Conservation (phyloP, 2,329 filamentous ascomycete species). For the Paraphaeosphaeria sporulosa region DNA sequence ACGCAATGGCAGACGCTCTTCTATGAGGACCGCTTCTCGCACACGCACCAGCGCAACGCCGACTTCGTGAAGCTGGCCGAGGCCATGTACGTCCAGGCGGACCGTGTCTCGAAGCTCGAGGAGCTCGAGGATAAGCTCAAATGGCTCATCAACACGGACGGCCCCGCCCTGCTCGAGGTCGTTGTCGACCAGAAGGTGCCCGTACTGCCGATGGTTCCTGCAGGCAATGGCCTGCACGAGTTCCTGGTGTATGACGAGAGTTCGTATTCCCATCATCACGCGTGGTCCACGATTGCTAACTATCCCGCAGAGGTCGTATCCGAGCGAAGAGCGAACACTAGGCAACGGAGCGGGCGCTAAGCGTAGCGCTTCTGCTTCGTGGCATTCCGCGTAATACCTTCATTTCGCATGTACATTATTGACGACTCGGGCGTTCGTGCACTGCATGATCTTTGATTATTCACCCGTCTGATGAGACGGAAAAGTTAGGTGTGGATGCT, state of each 20-base stretch:
- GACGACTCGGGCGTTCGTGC: background rate
- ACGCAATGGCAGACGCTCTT: conserved; percentile 99
- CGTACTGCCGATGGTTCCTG: conserved; percentile 97
- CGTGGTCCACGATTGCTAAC: background rate
- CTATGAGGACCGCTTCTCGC: conserved; percentile 90
- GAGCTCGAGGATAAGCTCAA: conserved; percentile 80
- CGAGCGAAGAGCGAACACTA: conserved; percentile 7
- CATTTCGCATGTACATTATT: conserved; percentile 2
- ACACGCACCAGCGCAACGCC: conserved; percentile 95
- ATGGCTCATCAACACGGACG: conserved; percentile 85
- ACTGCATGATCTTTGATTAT: background rate
- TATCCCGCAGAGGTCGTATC: background rate
- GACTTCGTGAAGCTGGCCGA: conserved; percentile 93
- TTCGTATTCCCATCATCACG: conserved; percentile 52
- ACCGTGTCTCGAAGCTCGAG: conserved; percentile 74
- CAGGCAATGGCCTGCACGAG: conserved; percentile 85
- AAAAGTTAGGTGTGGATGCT: background rate
- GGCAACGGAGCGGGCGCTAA: conserved; percentile 8
- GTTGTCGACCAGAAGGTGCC: conserved; percentile 89
- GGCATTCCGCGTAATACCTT: background rate
- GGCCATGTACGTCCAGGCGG: conserved; percentile 84
- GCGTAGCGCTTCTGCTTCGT: background rate
- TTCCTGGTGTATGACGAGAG: conserved; percentile 88
- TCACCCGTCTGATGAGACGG: background rate
- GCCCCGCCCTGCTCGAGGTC: conserved; percentile 92